Conservation (phyloP, 106 monocot species). For the Dactylorhiza incarnata region DNA sequence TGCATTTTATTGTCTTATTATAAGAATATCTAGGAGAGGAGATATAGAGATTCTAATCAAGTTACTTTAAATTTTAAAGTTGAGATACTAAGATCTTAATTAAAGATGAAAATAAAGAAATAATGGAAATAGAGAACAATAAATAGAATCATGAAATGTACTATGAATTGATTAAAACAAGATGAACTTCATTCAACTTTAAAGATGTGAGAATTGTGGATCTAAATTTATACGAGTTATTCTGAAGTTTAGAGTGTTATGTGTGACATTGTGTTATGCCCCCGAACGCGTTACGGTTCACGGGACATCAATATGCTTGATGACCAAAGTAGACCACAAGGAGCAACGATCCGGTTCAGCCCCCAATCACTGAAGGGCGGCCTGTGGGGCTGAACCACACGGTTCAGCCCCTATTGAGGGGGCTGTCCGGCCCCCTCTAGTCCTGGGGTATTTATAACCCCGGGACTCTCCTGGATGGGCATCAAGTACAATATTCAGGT, state of each 20-base stretch:
- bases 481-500: too few relatives aligned
- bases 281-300: too few relatives aligned
- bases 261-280: too few relatives aligned
- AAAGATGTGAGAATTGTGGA: not conserved
- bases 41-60: not conserved
- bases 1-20: not conserved
- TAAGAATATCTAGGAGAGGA: not conserved
- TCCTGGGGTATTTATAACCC: too few relatives aligned
- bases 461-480: too few relatives aligned
- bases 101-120: not conserved
- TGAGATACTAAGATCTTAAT: not conserved
- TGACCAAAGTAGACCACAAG: too few relatives aligned
- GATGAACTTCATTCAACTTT: not conserved
- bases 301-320: too few relatives aligned
- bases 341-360: too few relatives aligned
- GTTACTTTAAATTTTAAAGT: not conserved
- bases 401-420: too few relatives aligned
- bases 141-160: not conserved
- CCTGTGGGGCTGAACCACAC: too few relatives aligned
- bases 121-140: not conserved
- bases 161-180: not conserved
- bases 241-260: not conserved
- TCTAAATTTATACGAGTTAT: not conserved
- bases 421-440: too few relatives aligned
- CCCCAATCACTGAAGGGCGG: too few relatives aligned